phyloP scores from a whole-genome alignment of 768 basidiomycete species.

The Podaxis sp. region DNA sequence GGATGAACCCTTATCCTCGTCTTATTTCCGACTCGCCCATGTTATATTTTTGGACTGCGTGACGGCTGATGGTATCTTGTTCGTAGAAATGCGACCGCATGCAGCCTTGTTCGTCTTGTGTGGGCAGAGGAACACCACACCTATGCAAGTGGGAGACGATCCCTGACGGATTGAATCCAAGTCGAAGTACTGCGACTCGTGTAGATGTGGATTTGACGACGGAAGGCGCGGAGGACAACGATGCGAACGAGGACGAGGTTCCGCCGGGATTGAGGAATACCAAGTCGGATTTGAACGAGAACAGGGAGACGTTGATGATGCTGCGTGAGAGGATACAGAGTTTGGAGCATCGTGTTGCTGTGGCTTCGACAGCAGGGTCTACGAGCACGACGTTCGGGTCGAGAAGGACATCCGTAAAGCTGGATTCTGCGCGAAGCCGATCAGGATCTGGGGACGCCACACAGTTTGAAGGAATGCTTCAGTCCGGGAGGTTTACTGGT shows the following conservation, averaged over 20 bases:
- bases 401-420: no score
- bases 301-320: slow-evolving; percentile 2
- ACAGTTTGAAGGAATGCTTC: not conserved
- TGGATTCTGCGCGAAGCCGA: no score
- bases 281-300: slow-evolving; percentile 9
- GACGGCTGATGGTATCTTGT: slow-evolving; percentile 4
- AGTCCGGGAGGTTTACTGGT: not conserved
- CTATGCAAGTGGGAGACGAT: slow-evolving; percentile 47
- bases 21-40: slow-evolving; percentile 8
- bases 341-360: slow-evolving; percentile 8
- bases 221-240: not conserved
- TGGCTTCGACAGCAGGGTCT: not conserved
- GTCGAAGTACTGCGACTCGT: slow-evolving; percentile 29
- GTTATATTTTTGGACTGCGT: slow-evolving; percentile 4
- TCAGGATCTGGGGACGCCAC: no score
- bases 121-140: slow-evolving; percentile 39
- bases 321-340: slow-evolving; percentile 4
- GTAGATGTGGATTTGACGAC: slow-evolving; percentile 5
- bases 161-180: slow-evolving; percentile 38
- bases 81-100: slow-evolving; percentile 51
- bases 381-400: no score
- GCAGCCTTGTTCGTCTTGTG: slow-evolving; percentile 42
- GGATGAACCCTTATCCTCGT: slow-evolving; percentile 3
- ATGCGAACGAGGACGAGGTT: slow-evolving; percentile 4
- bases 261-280: not conserved